Conservation (phyloP, 2,329 filamentous ascomycete species). For the Dactylellina leptospora region DNA sequence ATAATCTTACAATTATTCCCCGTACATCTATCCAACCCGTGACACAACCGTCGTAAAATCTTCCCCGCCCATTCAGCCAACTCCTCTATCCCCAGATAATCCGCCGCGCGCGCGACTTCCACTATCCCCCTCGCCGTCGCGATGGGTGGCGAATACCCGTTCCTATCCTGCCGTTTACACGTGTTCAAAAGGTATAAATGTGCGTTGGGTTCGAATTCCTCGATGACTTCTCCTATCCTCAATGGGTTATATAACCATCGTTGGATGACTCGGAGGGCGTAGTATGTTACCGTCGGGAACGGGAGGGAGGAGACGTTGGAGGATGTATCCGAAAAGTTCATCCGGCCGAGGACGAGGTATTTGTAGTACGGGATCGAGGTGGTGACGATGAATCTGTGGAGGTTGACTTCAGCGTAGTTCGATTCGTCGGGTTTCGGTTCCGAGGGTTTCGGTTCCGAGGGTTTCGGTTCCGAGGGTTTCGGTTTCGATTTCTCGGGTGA, state of each 20-base stretch:
- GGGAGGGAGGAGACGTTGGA: conserved; percentile 33
- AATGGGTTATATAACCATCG: conserved; percentile 42
- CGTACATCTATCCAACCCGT: conserved; percentile 51
- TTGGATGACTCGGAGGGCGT: conserved; percentile 31
- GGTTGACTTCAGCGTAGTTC: conserved; percentile 32
- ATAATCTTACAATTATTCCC: conserved; percentile 50
- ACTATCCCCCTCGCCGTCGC: conserved; percentile 50
- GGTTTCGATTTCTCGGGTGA: not conserved
- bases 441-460: not conserved
- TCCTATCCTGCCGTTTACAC: conserved; percentile 31
- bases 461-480: not conserved
- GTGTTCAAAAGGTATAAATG: conserved; percentile 23
- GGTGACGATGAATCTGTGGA: conserved; percentile 26
- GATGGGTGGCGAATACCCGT: conserved; percentile 21
- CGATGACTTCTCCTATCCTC: conserved; percentile 30
- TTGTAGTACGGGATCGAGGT: conserved; percentile 45
- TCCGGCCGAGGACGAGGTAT: conserved; percentile 18
- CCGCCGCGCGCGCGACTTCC: conserved; percentile 54
- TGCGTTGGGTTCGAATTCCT: conserved; percentile 24
- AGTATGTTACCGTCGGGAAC: conserved; percentile 31
- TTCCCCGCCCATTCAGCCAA: conserved; percentile 53
- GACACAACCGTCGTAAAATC: conserved; percentile 51
- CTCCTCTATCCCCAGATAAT: conserved; percentile 53
- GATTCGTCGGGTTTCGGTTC: not conserved
- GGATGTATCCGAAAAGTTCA: conserved; percentile 29